phyloP scores from a whole-genome alignment of 1,139 yeast species.

The Yamadazyma aaseri region DNA sequence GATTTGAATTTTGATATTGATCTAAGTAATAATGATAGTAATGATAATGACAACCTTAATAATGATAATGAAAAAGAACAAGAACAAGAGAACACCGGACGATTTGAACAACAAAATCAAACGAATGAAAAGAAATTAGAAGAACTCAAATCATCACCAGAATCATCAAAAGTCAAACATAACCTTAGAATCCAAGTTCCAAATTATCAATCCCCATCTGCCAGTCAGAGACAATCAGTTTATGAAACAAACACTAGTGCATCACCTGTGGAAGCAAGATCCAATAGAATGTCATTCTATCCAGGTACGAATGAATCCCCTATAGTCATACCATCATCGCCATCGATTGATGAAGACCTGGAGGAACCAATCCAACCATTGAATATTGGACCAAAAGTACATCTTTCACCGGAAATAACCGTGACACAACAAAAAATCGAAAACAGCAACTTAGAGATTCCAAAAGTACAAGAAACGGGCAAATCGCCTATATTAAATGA shows the following conservation, averaged over 20 bases:
- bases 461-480: not conserved
- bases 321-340: constrained; percentile 15
- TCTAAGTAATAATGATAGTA: not conserved
- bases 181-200: not conserved
- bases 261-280: not conserved
- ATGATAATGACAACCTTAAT: not conserved
- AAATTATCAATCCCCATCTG: not conserved
- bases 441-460: not conserved
- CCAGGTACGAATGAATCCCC: constrained; percentile 14
- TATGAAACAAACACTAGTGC: not conserved
- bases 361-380: constrained; percentile 17
- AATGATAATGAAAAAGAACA: not conserved
- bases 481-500: constrained; percentile 2
- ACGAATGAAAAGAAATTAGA: constrained; percentile 1
- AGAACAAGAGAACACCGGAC: no score
- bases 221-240: not conserved
- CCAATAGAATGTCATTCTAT: constrained; percentile 2
- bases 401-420: constrained; percentile 13
- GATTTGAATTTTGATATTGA: constrained; percentile 14
- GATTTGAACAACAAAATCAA: no score
- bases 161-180: not conserved
- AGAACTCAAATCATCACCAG: not conserved
- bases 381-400: constrained; percentile 11
- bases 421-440: constrained; percentile 14
- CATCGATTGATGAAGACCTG: constrained; percentile 14